Conservation (phyloP, 2,329 filamentous ascomycete genomes). For the Colletotrichum lindemuthianum region DNA sequence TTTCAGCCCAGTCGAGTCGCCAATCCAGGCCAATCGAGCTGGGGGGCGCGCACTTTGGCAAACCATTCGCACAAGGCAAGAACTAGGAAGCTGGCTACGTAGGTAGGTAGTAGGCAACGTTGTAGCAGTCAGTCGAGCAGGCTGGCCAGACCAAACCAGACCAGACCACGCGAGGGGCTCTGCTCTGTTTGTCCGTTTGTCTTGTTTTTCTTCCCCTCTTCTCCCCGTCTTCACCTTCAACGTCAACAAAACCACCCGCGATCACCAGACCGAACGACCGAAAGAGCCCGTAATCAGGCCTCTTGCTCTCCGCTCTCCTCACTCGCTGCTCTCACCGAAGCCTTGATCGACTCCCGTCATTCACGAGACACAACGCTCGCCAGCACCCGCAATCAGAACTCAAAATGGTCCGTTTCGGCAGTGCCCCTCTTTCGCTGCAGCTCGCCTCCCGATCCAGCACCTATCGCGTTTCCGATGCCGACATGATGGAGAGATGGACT, state of each 20-base stretch:
- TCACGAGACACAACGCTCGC: slow-evolving; percentile 6
- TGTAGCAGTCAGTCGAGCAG: slow-evolving; percentile 22
- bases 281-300: background rate
- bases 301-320: background rate
- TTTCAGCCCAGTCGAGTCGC: background rate
- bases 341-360: background rate
- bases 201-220: slow-evolving; percentile 17
- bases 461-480: background rate
- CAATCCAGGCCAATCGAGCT: background rate
- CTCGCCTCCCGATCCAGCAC: slow-evolving; percentile 10
- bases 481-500: slow-evolving; percentile 1
- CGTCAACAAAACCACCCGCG: slow-evolving; percentile 13
- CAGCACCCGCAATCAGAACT: slow-evolving; percentile 14
- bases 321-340: background rate
- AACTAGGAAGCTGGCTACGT: slow-evolving; percentile 20
- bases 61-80: slow-evolving; percentile 18
- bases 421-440: slow-evolving; percentile 3
- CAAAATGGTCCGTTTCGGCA: slow-evolving; percentile 32
- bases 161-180: slow-evolving; percentile 27
- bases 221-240: slow-evolving; percentile 8
- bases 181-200: slow-evolving; percentile 1
- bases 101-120: slow-evolving; percentile 4
- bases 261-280: slow-evolving; percentile 7
- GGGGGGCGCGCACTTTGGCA: slow-evolving; percentile 18
- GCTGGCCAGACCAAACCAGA: slow-evolving; percentile 1